These are phyloP conservation scores for Phytophthora sojae DNA, from an alignment of 352 stramenopile genomes.

Conservation along the genomic window DNA sequence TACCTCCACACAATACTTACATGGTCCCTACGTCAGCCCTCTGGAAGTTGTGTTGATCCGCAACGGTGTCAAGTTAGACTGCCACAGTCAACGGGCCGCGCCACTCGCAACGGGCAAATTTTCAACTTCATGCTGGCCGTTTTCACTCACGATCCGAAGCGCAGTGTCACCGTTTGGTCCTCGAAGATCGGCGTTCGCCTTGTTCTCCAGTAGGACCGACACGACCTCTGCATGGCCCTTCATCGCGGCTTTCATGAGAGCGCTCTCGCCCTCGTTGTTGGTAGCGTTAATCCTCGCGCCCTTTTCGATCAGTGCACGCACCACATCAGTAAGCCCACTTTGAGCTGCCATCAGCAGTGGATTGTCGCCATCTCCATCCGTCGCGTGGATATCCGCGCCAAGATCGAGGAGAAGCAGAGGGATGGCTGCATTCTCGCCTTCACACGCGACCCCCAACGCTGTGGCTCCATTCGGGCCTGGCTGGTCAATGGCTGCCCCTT, in stretches of 20 bases:
- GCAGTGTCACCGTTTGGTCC: conserved; percentile 1
- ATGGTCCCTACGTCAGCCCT: background rate
- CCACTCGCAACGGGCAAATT: conserved; percentile 4
- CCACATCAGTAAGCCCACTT: background rate
- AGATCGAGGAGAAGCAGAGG: background rate
- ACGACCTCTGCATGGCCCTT: conserved; percentile 11
- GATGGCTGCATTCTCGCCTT: background rate
- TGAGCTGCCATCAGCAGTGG: background rate
- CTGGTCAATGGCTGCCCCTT: conserved; percentile 3
- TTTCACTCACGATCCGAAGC: background rate
- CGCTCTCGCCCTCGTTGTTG: conserved; percentile 4
- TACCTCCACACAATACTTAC: background rate
- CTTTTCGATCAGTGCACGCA: background rate
- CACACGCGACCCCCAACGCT: conserved; percentile 5
- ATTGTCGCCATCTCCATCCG: background rate
- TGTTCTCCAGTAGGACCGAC: conserved; percentile 1
- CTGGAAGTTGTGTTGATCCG: background rate
- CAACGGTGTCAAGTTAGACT: background rate
- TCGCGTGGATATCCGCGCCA: background rate
- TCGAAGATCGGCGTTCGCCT: background rate
- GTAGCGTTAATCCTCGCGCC: background rate
- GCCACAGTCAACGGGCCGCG: background rate
- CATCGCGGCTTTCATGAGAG: conserved; percentile 1
- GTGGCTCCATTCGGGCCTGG: background rate
- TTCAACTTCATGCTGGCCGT: conserved; percentile 3